phyloP scores from a whole-genome alignment of 2,329 filamentous ascomycete genomes.

The Aureobasidium mangrovei region DNA sequence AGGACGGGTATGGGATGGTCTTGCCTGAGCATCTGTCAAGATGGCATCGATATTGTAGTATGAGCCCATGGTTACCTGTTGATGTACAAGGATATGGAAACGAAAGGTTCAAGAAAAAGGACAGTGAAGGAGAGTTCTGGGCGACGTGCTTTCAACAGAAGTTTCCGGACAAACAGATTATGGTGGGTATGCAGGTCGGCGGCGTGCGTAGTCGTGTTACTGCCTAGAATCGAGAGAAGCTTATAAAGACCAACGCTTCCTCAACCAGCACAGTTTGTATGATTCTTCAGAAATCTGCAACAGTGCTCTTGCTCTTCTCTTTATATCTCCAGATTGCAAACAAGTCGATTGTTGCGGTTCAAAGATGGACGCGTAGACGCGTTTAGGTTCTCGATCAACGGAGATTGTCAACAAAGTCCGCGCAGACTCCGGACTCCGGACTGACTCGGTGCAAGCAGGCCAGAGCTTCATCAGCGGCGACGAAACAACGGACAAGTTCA shows the following conservation, averaged over 20 bases:
- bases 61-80: conserved; percentile 38
- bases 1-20: neutral
- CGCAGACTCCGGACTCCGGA: neutral
- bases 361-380: conserved; percentile 1
- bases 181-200: conserved; percentile 1
- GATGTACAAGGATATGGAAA: neutral
- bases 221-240: conserved; percentile 1
- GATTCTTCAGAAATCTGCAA: neutral
- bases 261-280: neutral
- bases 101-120: neutral
- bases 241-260: neutral
- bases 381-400: neutral
- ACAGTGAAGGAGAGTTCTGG: neutral
- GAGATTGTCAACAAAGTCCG: conserved; percentile 4
- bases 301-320: neutral
- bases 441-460: neutral
- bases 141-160: neutral
- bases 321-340: neutral
- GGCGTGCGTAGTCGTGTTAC: conserved; percentile 13
- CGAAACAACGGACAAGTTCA: conserved; percentile 1
- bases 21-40: conserved; percentile 72
- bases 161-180: neutral
- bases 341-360: neutral
- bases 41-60: conserved; percentile 84
- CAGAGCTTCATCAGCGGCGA: conserved; percentile 7